These are phyloP conservation scores for Kazachstania sp. DNA, from an alignment of 1,139 yeast species.

Conservation along the genomic window DNA sequence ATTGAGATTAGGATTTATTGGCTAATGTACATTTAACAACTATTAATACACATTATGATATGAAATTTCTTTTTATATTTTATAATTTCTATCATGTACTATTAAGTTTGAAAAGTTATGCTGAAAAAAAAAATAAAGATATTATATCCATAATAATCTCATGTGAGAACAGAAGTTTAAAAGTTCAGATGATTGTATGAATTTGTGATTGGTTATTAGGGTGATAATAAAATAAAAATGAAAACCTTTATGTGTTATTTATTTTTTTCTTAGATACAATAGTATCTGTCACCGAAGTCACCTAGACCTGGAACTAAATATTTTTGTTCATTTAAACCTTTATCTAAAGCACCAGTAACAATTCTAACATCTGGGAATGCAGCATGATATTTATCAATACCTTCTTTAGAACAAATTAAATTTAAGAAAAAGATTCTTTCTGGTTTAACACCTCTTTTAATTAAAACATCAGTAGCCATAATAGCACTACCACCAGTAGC, in stretches of 20 bases:
- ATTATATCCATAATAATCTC: conserved; percentile 30
- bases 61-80: too few relatives aligned
- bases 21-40: neutral
- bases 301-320: conserved; percentile 93
- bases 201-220: neutral
- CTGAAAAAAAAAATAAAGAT: conserved; percentile 64
- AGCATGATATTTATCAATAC: conserved; percentile 66
- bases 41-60: too few relatives aligned
- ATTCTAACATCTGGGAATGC: conserved; percentile 78
- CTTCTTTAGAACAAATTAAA: conserved; percentile 91
- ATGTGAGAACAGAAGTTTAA: too few relatives aligned
- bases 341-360: conserved; percentile 89
- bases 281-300: conserved; percentile 96
- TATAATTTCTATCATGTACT: too few relatives aligned
- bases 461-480: conserved; percentile 90
- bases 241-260: neutral
- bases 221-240: neutral
- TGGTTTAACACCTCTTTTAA: conserved; percentile 76
- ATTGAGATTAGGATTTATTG: neutral
- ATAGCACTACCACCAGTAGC: conserved; percentile 98
- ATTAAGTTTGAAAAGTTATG: conserved; percentile 47
- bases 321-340: conserved; percentile 72
- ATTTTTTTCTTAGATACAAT: conserved; percentile 51
- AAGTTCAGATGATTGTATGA: neutral
- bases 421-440: conserved; percentile 84